Evolutionary conservation across 192 early-diverging fungal species (phyloP), one percentile per base, ranked within the genome.

Genomic region (Geranomyces michiganensis): DNA sequence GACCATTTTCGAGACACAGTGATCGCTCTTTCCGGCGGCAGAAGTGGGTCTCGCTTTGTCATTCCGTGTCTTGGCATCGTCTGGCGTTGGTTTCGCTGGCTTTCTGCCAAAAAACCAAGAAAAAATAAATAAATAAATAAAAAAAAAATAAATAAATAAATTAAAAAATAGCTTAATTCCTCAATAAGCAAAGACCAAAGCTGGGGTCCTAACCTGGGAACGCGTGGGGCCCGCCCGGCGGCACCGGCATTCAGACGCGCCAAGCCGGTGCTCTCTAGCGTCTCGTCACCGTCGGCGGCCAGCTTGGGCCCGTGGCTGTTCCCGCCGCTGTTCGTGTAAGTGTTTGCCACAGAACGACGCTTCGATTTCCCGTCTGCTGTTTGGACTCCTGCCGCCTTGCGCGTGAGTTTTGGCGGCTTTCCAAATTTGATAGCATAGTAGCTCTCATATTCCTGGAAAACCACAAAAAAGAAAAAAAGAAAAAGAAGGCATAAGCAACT

Each of bases 351-450:
- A 24, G 51, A 3, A 7, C 51, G 19, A 17, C 51, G 51, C 15
- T 53, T 53, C 4, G 51, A 3, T 26, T 53, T 53, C 24, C n/a
- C 19, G 51, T 26, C 51, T 17, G 51, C 51, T n/a, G n/a, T n/a
- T n/a, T n/a, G n/a, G n/a, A n/a, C n/a, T n/a, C 55, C 56, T 2
- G 19, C 53, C 14, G 63, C 36, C 53, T 79, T 79, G 33, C 73
- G 48, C 9, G 72, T 67, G 31, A 87, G 71, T 51, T 84, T 83
- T 12, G 85, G 85, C 12, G 56, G n/a, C 62, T 76, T 76, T 43
- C 80, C 80, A 73, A 84, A 87, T 71, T 87, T 87, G 67, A 87
- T 82, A 7, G 44, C 46, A 61, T 82, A 85, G 71, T 82, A 87
- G 0, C 29, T 64, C 53, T 87, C 85, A 71, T 74, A 87, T 56